A percentile compares a stretch with the other conserved stretches of the same genome.
phyloP scores from a whole-genome alignment of 2,329 filamentous ascomycete species.

The Monosporascus sp. region DNA sequence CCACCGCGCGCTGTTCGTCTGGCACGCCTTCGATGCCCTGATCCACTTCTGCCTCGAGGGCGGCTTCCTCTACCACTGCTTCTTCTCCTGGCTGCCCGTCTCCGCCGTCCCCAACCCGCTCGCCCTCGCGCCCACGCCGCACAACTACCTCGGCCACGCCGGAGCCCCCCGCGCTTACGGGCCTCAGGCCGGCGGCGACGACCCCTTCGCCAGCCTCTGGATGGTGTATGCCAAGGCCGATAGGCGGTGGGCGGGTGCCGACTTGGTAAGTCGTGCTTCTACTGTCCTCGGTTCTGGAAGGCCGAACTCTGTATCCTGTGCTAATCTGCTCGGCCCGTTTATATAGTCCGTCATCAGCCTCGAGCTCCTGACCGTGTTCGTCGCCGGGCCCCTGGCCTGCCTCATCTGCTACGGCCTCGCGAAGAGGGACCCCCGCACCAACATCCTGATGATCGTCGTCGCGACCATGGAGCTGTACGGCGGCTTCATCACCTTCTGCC shows the following conservation, averaged over 20 bases:
- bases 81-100: constrained; percentile 56
- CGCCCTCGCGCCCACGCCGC: constrained; percentile 41
- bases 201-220: constrained; percentile 56
- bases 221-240: constrained; percentile 65
- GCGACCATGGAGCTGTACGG: constrained; percentile 64
- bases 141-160: constrained; percentile 45
- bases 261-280: constrained; percentile 39
- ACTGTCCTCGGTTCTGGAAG: not conserved
- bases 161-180: constrained; percentile 44
- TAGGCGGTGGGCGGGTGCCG: constrained; percentile 56
- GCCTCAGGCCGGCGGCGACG: constrained; percentile 48
- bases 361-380: constrained; percentile 60
- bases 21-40: constrained; percentile 89
- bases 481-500: constrained; percentile 66
- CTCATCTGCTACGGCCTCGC: constrained; percentile 57
- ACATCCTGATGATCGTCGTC: constrained; percentile 58
- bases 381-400: constrained; percentile 54
- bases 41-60: constrained; percentile 91
- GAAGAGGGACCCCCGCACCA: constrained; percentile 47
- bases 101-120: constrained; percentile 27
- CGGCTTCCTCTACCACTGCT: constrained; percentile 88
- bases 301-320: not conserved
- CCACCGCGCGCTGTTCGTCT: constrained; percentile 78
- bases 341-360: constrained; percentile 53
- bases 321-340: constrained; percentile 1